Conservation (phyloP, 2,329 filamentous ascomycete species). For the Akanthomyces lecanii region DNA sequence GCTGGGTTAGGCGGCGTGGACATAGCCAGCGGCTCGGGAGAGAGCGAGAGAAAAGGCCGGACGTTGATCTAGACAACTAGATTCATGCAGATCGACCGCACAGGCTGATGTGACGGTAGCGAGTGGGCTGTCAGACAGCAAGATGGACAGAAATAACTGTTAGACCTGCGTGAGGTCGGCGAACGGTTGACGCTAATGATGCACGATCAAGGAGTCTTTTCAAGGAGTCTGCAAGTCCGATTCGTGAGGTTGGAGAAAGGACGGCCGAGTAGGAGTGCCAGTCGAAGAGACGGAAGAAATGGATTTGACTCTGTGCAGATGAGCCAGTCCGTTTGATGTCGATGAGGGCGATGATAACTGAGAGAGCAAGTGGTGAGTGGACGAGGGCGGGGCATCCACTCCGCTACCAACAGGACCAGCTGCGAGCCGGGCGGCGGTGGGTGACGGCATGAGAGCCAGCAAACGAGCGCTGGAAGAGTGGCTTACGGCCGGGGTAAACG, state of each 20-base stretch:
- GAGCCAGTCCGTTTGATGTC: not conserved
- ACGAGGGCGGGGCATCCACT: not conserved
- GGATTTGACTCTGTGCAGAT: not conserved
- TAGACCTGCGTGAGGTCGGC: not conserved
- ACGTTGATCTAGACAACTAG: not conserved
- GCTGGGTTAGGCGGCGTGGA: not conserved
- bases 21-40: not conserved
- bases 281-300: not conserved
- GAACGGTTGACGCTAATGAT: not conserved
- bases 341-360: not conserved
- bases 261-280: not conserved
- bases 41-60: not conserved
- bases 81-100: not conserved
- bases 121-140: not conserved
- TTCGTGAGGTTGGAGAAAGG: not conserved
- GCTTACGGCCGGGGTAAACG: not conserved
- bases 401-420: not conserved
- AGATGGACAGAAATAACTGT: not conserved
- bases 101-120: not conserved
- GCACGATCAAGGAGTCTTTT: not conserved
- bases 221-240: not conserved
- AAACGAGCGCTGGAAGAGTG: not conserved
- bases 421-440: not conserved
- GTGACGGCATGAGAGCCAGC: not conserved
- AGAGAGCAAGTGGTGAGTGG: not conserved